Base-by-base conservation (phyloP, 2,329 filamentous ascomycete species). In the Falciphora oryzae region DNA sequence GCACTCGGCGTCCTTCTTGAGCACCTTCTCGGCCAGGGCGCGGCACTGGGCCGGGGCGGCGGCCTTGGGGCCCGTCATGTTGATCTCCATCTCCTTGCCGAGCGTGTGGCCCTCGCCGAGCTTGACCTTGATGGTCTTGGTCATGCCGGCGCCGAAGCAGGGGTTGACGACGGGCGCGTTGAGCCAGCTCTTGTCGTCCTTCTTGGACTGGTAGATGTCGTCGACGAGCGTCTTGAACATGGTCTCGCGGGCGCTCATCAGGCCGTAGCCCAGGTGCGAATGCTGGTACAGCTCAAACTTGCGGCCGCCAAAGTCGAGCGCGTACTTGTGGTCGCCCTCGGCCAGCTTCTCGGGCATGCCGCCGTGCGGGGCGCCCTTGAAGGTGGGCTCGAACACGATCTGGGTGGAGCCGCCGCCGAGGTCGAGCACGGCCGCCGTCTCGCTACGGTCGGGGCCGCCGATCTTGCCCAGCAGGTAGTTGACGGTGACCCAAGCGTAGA, bases 391-490 rank as follows among this genome's bases (percentile, higher is more conserved):
- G 77, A 98, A 99, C 70, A 99, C 96, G 74, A 99, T 97, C 80
- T 99, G 95, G 18, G 96, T 99, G 28, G 93, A 97, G 64, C 95
- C 95, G 72, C 95, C 95, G 68, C 95, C 95, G 61, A 99, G 89
- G 75, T 99, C 95, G 73, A 99, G 97, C 66, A 97, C 88, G 62
- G 95, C 95, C 57, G 95, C 96, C 1, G 95, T 98, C 62, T 92
- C 90, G 68, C 86, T 92, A 75, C 93, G 87, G 74, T 97, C 94
- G 2, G 93, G 91, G 14, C 91, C 91, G 66, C 95, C 95, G 76
- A 99, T 98, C 81, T 98, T 98, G 73, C 94, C 94, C 29, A 99
- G 87, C 57, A 99, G 89, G 78, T 99, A 99, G 83, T 99, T 99
- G 69, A 93, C 95, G 8, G 95, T 99, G 76, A 99, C 96, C 95